Evolutionary conservation across 176 grass and related monocot species (phyloP).

Genomic region (Alloteropsis semialata): DNA sequence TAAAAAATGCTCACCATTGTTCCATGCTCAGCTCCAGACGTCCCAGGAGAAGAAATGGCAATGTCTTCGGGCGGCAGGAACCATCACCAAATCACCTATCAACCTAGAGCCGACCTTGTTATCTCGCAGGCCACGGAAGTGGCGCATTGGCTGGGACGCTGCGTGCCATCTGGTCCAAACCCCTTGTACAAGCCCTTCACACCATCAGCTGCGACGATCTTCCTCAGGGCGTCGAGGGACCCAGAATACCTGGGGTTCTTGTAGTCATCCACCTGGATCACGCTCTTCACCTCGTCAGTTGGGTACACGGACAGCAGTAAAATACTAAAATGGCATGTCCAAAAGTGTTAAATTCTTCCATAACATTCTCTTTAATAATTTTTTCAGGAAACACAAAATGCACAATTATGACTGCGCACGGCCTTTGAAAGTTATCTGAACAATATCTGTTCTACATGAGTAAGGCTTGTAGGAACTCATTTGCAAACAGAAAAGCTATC

Average conservation of each 20-base stretch:
- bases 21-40: too few species aligned
- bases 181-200: constrained; percentile 87
- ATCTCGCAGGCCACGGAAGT: constrained; percentile 86
- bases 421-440: background rate
- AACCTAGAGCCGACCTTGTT: constrained; percentile 59
- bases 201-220: constrained; percentile 72
- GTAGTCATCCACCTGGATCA: constrained; percentile 92
- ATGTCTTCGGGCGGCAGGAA: background rate
- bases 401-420: background rate
- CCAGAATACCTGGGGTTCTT: constrained; percentile 80
- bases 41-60: constrained; percentile 1
- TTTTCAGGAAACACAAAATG: background rate
- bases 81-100: constrained; percentile 27
- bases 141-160: constrained; percentile 82
- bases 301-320: constrained; percentile 75
- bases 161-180: constrained; percentile 84
- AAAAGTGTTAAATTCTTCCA: background rate
- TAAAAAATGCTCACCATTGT: too few species aligned
- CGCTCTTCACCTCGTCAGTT: constrained; percentile 85
- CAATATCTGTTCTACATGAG: background rate
- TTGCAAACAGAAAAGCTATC: background rate
- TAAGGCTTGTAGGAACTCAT: background rate
- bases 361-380: background rate
- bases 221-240: constrained; percentile 66
- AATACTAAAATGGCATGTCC: background rate